A percentile compares a stretch with the other conserved stretches of the same genome.
These are phyloP conservation scores for Cryphonectria nitschkei DNA, from an alignment of 2,329 filamentous ascomycete species.

Conservation along the genomic window DNA sequence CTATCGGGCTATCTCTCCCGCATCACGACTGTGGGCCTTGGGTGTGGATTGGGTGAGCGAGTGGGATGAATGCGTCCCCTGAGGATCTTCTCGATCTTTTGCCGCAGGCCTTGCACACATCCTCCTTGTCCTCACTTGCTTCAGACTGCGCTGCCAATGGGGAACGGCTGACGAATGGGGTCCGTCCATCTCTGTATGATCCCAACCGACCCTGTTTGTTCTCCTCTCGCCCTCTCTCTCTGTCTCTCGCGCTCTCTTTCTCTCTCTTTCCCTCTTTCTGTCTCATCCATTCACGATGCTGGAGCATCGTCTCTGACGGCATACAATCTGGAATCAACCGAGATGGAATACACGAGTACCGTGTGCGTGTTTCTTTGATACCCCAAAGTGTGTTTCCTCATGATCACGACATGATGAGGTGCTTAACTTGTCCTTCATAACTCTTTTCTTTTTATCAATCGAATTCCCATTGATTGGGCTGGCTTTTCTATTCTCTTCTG, in stretches of 20 bases:
- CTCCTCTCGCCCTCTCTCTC: background rate
- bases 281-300: conserved; percentile 1
- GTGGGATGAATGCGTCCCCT: background rate
- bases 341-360: conserved; percentile 12
- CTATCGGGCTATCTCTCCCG: background rate
- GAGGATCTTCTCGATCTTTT: conserved; percentile 15
- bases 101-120: conserved; percentile 15
- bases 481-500: conserved; percentile 37
- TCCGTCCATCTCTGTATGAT: conserved; percentile 7
- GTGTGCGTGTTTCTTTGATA: conserved; percentile 34
- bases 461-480: conserved; percentile 53
- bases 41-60: background rate
- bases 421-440: conserved; percentile 36
- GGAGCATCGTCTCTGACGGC: conserved; percentile 3
- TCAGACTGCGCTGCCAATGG: conserved; percentile 12
- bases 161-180: background rate
- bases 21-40: background rate
- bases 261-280: background rate
- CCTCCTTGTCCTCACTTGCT: conserved; percentile 17
- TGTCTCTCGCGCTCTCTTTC: background rate
- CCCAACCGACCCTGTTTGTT: conserved; percentile 8
- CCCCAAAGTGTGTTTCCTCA: conserved; percentile 22
- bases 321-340: conserved; percentile 1
- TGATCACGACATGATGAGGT: conserved; percentile 32
- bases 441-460: conserved; percentile 38